Evolutionary conservation across 768 basidiomycete species (phyloP), one percentile per base, ranked within the genome.

Genomic region (Lentinus tigrinus): DNA sequence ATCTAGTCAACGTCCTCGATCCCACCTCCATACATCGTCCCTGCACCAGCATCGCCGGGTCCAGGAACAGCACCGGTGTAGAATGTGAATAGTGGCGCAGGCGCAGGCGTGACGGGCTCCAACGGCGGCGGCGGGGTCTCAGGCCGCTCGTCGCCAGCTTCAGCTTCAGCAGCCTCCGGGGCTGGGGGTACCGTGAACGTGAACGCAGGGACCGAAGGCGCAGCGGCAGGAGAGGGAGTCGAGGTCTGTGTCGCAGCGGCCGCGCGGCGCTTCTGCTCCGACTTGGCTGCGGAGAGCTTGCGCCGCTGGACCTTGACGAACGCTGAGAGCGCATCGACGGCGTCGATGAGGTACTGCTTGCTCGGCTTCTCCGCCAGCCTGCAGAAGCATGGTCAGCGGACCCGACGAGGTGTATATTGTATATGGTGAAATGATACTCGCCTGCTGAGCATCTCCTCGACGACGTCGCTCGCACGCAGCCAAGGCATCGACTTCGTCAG

Each of bases 401-500:
- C 9, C 3, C 23, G n/a, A 23, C 17, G 34, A 8, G 8, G 37
- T 50, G 46, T 44, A 50, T 16, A 53, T 42, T 46, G 16, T 17
- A 2, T 11, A 8, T 8, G n/a, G 7, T 17, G n/a, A 17, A 1
- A 13, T 7, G 49, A 11, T 14, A 70, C 78, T 24, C 50, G 85
- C 87, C 81, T 76, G 39, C 59, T 62, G 1, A 77, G 67, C 82
- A 89, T 84, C 65, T 84, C 84, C 16, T 78, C 78, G 0, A 81
- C 77, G 11, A 85, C 67, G 57, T 88, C 87, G 1, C 57, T 50
- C 6, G 70, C 78, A 10, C 73, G 70, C 47, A 89, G 62, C 64
- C 78, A 88, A 1, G 86, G 85, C 85, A 89, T 85, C 47, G 77
- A 62, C 38, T 75, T 74, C 13, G 82, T 31, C 11, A 81, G 63